These are phyloP conservation scores for Coleophoma cylindrospora DNA, from an alignment of 2,329 filamentous ascomycete genomes.

Conservation along the genomic window DNA sequence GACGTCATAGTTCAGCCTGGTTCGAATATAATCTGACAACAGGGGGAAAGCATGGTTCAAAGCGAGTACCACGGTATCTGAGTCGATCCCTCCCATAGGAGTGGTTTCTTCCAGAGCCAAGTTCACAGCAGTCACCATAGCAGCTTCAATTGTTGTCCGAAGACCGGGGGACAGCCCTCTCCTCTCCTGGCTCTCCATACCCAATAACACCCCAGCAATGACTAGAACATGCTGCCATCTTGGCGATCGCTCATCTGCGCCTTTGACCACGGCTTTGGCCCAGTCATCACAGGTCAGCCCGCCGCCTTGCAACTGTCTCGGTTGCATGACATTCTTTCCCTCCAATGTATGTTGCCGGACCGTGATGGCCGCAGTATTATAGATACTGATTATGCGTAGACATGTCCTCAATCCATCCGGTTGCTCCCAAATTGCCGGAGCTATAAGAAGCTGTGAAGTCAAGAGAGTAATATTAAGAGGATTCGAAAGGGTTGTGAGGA, in stretches of 20 bases:
- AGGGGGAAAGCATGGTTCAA: constrained; percentile 60
- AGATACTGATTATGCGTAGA: constrained; percentile 48
- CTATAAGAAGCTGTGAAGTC: constrained; percentile 50
- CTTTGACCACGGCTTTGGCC: constrained; percentile 32
- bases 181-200: constrained; percentile 52
- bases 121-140: constrained; percentile 56
- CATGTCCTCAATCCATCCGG: constrained; percentile 45
- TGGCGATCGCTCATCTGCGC: constrained; percentile 49
- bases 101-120: constrained; percentile 49
- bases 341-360: constrained; percentile 26
- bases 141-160: constrained; percentile 51
- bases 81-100: constrained; percentile 43
- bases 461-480: constrained; percentile 54
- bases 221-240: constrained; percentile 64
- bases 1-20: constrained; percentile 50
- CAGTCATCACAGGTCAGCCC: constrained; percentile 40
- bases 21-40: constrained; percentile 46
- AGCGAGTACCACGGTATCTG: constrained; percentile 49
- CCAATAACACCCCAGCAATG: constrained; percentile 55
- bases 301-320: constrained; percentile 44
- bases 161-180: constrained; percentile 48
- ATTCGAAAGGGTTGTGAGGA: constrained; percentile 53
- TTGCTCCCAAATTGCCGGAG: constrained; percentile 51
- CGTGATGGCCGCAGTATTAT: constrained; percentile 43
- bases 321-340: constrained; percentile 27